Evolutionary conservation across 1,284 basidiomycete genomes (phyloP).

Genomic region (Dichomitus squalens): DNA sequence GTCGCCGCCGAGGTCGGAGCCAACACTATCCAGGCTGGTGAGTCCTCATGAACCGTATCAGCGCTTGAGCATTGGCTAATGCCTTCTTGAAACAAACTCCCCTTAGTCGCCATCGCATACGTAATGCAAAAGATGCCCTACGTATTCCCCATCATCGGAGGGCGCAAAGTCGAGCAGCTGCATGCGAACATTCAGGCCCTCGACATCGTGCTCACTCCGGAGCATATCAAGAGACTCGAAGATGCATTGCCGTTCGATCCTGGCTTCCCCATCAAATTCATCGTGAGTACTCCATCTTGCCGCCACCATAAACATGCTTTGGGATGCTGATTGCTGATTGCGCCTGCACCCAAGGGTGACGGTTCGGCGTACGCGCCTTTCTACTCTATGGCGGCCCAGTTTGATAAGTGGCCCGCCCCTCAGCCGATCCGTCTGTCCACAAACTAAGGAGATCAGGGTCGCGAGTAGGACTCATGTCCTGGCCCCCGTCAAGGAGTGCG

Average conservation of each 20-base stretch:
- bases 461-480: no score
- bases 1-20: conserved; percentile 27
- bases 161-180: conserved; percentile 31
- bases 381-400: conserved; percentile 16
- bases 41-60: no score
- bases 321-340: not conserved
- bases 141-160: conserved; percentile 28
- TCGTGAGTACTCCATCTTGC: conserved; percentile 24
- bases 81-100: no score
- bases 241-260: conserved; percentile 16
- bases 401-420: conserved; percentile 23
- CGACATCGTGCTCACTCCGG: conserved; percentile 22
- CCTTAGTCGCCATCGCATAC: conserved; percentile 31
- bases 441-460: no score
- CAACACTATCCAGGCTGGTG: conserved; percentile 21
- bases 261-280: conserved; percentile 24
- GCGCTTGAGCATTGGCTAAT: no score
- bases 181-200: conserved; percentile 26
- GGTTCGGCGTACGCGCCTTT: conserved; percentile 14
- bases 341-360: conserved; percentile 15
- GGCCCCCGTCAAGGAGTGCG: no score
- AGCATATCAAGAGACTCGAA: conserved; percentile 27
- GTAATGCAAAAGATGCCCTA: conserved; percentile 31
- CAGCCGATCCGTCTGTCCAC: conserved; percentile 24
- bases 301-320: not conserved